Base-by-base conservation (phyloP, 2,329 filamentous ascomycete species). In the Clarireedia sp. region DNA sequence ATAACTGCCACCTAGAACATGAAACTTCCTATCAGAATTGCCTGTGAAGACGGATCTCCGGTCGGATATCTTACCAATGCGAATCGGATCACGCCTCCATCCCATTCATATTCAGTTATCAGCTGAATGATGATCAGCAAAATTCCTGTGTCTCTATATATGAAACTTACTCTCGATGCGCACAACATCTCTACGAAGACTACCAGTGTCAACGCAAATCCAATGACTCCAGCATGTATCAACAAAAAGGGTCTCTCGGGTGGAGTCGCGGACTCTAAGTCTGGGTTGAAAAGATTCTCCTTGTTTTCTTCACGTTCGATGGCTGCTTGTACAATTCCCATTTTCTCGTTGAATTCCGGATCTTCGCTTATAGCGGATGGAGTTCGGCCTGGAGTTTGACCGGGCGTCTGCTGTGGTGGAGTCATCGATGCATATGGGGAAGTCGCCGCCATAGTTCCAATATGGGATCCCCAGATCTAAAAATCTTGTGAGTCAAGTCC, bases 401-500 rank as follows among this genome's bases (percentile, higher is more conserved):
- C 51, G 5, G 51, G 51, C 1, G 51, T 54, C 26, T 56, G 38
- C 9, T 47, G 51, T 37, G 49, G 46, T 24, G 58, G 38, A 26
- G 55, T 52, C 46, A 50, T 51, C 16, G 58, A 62, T 17, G 55
- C 38, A 29, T 57, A 57, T 37, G 58, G 58, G 3, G 58, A 55
- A 10, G 45, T 48, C n/a, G 46, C 38, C 38, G 50, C 48, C 57
- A 57, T 54, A 5, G 59, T 57, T 12, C 60, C 59, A 57, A 60
- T 62, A 19, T 60, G 58, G 26, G 57, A 59, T 16, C 61, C 61
- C 61, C 61, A 63, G 14, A 63, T 61, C 61, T 63, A 45, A 24
- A 24, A 12, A 2, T 3, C 45, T 33, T 23, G 41, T 55, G 14
- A 37, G 44, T 14, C 21, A 2, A 8, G 3, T 36, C 3, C 9